phyloP scores from a whole-genome alignment of 2,329 filamentous ascomycete species.

The Ascocoryne sarcoides region DNA sequence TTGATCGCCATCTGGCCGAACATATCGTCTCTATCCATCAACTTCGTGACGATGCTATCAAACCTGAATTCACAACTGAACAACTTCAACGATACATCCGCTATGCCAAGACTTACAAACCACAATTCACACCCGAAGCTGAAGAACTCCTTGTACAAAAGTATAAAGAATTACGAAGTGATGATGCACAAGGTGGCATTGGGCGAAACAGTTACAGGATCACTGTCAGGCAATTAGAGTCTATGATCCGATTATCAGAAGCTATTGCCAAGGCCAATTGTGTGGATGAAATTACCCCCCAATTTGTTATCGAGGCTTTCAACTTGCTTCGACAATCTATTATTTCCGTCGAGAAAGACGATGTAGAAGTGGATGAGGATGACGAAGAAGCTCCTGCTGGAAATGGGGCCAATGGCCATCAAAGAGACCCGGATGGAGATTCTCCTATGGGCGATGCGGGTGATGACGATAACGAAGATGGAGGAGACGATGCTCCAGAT shows the following conservation, averaged over 20 bases:
- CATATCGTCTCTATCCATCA: constrained; percentile 95
- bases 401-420: constrained; percentile 33
- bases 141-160: constrained; percentile 78
- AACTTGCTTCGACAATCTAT: constrained; percentile 89
- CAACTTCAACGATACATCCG: constrained; percentile 95
- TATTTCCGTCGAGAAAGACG: constrained; percentile 95
- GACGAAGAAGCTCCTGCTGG: constrained; percentile 47
- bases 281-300: constrained; percentile 75
- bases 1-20: constrained; percentile 83
- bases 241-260: constrained; percentile 88
- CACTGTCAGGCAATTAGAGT: constrained; percentile 91
- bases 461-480: constrained; percentile 38
- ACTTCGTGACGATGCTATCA: constrained; percentile 80
- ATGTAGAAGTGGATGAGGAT: constrained; percentile 84
- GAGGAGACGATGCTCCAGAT: constrained; percentile 28
- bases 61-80: constrained; percentile 92
- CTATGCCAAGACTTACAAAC: constrained; percentile 89
- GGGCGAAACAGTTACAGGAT: constrained; percentile 96
- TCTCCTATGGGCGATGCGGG: constrained; percentile 41
- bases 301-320: constrained; percentile 86
- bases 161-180: constrained; percentile 90
- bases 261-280: constrained; percentile 99
- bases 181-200: constrained; percentile 89
- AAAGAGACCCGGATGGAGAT: constrained; percentile 38
- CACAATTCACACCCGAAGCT: constrained; percentile 82